phyloP scores from a whole-genome alignment of 257 asterid genomes.

The Jaltomata sinuosa region DNA sequence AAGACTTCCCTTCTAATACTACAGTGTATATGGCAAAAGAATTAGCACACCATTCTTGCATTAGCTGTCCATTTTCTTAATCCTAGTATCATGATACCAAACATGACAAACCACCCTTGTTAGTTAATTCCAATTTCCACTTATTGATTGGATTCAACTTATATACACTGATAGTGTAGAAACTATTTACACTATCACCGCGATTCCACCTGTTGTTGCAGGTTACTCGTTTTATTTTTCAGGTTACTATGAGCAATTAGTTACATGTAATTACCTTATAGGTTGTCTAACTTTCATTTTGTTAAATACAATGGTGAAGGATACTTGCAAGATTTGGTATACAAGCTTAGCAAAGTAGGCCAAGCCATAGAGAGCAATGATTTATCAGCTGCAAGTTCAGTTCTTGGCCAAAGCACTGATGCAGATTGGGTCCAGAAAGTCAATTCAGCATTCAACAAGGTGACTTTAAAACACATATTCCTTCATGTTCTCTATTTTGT shows the following conservation, averaged over 20 bases:
- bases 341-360: constrained; percentile 73
- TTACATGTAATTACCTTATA: not conserved
- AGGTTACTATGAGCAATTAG: not conserved
- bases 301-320: constrained; percentile 33
- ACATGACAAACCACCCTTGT: not conserved
- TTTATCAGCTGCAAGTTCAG: constrained; percentile 49
- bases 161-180: not conserved
- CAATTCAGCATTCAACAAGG: constrained; percentile 77
- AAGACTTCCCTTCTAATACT: not conserved
- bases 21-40: not conserved
- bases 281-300: not conserved
- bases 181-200: not conserved
- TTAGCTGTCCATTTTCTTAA: not conserved
- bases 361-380: constrained; percentile 79
- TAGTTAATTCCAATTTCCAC: not conserved
- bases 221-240: not conserved
- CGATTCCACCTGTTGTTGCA: not conserved
- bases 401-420: constrained; percentile 65
- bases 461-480: constrained; percentile 5
- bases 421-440: constrained; percentile 69
- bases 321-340: constrained; percentile 80
- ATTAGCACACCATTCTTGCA: not conserved
- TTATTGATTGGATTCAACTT: not conserved
- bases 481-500: not conserved
- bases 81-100: not conserved